Base-by-base conservation (phyloP, 192 early-diverging fungal species). In the Entomortierella beljakovae region DNA sequence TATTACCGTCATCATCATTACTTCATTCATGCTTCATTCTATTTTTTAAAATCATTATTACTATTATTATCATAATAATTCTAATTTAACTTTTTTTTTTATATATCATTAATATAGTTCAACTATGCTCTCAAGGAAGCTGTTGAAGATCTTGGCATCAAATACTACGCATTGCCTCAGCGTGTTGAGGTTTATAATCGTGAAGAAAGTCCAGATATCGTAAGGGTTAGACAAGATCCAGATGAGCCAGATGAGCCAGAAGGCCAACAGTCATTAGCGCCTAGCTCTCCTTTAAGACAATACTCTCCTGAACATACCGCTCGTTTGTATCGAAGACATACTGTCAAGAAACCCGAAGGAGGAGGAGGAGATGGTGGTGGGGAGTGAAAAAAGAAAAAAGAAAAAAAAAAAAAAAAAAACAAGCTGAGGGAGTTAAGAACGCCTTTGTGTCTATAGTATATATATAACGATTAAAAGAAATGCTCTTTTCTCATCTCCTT, bases 51-150 rank as follows among this genome's bases (percentile, higher is more conserved):
- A 15, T n/a, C 11, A 2, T n/a, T 6, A 48, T 33, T 11, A 25
- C 22, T 33, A 0, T 59, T 60, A n/a, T 6, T 34, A 5, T 0
- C n/a, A 35, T 51, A 38, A 37, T 49, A 22, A 23, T 32, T 48
- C 34, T 13, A 6, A 29, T 11, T 11, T 32, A 4, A 37, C 28
- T 34, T 32, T 33, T 20, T 50, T 32, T 35, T 37, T 26, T 42
- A n/a, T n/a, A n/a, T n/a, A n/a, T n/a, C n/a, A n/a, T n/a, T n/a
- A n/a, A n/a, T 23, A 6, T 70, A 70, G 54, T 77, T 77, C 56
- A 77, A 77, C 43, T 77, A 68, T 22, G 74, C 74, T 13, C 56
- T 77, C 22, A 77, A 77, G 48, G 74, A 63, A n/a, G 74, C 74
- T 2, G 74, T 77, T 15, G 74, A 77, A 37, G 74, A 68, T 13